These are phyloP conservation scores for Trifolium fragiferum DNA, from an alignment of 306 rosid genomes.

Conservation along the genomic window DNA sequence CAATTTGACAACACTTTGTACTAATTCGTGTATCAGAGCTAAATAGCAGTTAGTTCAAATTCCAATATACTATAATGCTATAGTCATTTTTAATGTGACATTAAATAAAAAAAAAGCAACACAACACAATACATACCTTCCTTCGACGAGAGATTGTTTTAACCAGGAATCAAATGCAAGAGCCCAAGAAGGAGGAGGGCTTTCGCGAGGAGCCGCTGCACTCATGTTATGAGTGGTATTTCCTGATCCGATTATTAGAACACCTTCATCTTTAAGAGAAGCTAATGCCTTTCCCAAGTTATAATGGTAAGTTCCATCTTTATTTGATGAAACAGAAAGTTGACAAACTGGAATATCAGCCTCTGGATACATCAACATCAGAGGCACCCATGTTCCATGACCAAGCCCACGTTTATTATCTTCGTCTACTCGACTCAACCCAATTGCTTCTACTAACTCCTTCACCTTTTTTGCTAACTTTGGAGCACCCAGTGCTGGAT, in stretches of 20 bases:
- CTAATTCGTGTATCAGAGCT: neutral
- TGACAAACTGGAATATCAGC: slow-evolving; percentile 14
- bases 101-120: neutral
- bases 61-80: neutral
- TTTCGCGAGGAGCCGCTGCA: neutral
- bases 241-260: slow-evolving; percentile 65
- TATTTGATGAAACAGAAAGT: slow-evolving; percentile 25
- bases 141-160: slow-evolving; percentile 45
- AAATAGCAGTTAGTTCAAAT: neutral
- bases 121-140: slow-evolving; percentile 45
- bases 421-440: slow-evolving; percentile 8
- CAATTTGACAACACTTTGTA: neutral
- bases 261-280: slow-evolving; percentile 67
- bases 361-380: slow-evolving; percentile 28
- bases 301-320: slow-evolving; percentile 20
- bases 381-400: slow-evolving; percentile 30
- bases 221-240: slow-evolving; percentile 66
- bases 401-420: slow-evolving; percentile 18
- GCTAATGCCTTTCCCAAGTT: slow-evolving; percentile 64
- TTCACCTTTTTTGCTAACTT: slow-evolving; percentile 63
- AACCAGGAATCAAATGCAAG: slow-evolving; percentile 15
- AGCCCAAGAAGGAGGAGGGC: slow-evolving; percentile 56
- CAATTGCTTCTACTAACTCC: slow-evolving; percentile 33
- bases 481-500: slow-evolving; percentile 76
- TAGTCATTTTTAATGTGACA: neutral